Base-by-base conservation (phyloP, 1,139 yeast genomes). In the Blastobotrys serpentis region DNA sequence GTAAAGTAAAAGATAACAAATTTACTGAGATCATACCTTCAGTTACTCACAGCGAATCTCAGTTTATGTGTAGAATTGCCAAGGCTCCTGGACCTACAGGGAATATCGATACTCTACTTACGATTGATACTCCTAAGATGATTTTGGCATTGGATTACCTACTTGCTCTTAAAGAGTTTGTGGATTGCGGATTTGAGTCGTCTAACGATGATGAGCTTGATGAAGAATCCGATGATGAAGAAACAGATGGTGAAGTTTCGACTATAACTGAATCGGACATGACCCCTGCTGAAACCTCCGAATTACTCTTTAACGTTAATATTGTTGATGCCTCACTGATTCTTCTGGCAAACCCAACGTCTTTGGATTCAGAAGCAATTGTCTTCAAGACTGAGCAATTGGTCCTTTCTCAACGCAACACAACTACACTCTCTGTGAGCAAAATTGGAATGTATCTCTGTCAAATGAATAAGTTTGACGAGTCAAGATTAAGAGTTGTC, bases 371-470 rank as follows among this genome's bases (percentile, higher is more conserved):
- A 0, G 95, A 90, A 59, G 98, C 98, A 0, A 77, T 92, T 52
- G 96, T 92, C 1, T 85, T 92, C 67, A 86, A 87, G 58, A 82
- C 89, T 14, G 95, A 85, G 50, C 96, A 90, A 60, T 68, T 90
- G 6, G 70, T 86, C 42, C 61, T 88, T 2, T 78, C 92, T 0
- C 82, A 86, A 53, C 89, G 86, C 59, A 79, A 81, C 52, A 62
- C 67, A 7, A 65, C 76, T 10, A 78, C 90, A 1, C 65, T 89
- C 6, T 81, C 90, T 14, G 84, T 87, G 0, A 79, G 83, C 56
- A 86, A 86, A 53, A 79, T 89, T 48, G 98, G 98, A 1, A 81
- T 94, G 83, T 94, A 86, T 59, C 70, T 92, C 55, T 81, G 90
- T 45, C 75, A 73, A 21, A 90, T 94, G 96, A 77, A 84, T 56